Conservation (phyloP, 768 basidiomycete genomes). For the Leccinum longicurvipes region DNA sequence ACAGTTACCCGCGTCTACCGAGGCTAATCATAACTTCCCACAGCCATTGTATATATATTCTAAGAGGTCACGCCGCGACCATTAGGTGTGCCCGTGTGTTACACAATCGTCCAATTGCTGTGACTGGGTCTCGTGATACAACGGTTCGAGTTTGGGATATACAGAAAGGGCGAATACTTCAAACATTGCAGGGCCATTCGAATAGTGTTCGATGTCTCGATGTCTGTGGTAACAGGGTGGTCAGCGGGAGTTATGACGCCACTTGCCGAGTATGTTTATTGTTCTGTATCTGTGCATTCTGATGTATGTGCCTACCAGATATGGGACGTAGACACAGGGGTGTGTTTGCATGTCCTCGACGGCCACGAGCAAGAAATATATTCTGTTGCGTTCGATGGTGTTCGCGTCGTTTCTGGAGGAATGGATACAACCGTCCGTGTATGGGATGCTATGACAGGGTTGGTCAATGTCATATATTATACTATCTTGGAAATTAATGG, state of each 20-base stretch:
- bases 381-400: slow-evolving; percentile 85
- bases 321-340: slow-evolving; percentile 89
- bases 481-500: not conserved
- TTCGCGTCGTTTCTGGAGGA: slow-evolving; percentile 79
- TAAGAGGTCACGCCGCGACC: slow-evolving; percentile 85
- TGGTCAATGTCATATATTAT: slow-evolving; percentile 25
- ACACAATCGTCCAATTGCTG: slow-evolving; percentile 82
- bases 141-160: slow-evolving; percentile 94
- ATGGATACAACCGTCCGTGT: slow-evolving; percentile 91
- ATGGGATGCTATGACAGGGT: slow-evolving; percentile 89
- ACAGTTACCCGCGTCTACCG: not conserved
- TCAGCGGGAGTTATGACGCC: slow-evolving; percentile 92
- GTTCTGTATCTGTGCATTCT: not conserved
- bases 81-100: slow-evolving; percentile 88
- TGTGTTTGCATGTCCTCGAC: slow-evolving; percentile 74
- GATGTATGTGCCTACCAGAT: slow-evolving; percentile 42
- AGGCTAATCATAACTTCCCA: slow-evolving; percentile 1
- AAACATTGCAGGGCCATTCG: slow-evolving; percentile 71
- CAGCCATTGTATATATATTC: slow-evolving; percentile 69
- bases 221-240: slow-evolving; percentile 76
- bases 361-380: slow-evolving; percentile 92
- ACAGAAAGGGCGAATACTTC: slow-evolving; percentile 65
- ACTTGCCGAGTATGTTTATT: slow-evolving; percentile 66
- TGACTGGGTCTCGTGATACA: slow-evolving; percentile 85
- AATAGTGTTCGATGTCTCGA: slow-evolving; percentile 87